phyloP scores from a whole-genome alignment of 805 yeast species.

The Metschnikowia baotianmanensis region DNA sequence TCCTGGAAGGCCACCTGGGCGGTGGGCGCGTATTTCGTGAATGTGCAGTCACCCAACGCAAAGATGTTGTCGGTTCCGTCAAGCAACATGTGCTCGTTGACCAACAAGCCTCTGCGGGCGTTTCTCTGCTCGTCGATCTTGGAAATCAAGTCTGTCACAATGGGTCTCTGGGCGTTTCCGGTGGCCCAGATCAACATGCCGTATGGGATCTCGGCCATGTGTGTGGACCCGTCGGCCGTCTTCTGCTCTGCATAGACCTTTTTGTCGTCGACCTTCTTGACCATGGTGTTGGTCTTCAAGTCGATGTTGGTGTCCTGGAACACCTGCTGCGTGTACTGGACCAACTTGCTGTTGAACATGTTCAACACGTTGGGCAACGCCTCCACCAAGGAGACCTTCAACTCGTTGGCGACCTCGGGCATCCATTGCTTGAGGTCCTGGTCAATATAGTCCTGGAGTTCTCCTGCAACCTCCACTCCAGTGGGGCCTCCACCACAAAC shows the following conservation, averaged over 20 bases:
- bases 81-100: conserved; percentile 72
- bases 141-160: conserved; percentile 63
- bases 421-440: conserved; percentile 88
- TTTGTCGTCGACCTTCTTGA: conserved; percentile 74
- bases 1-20: conserved; percentile 98
- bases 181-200: conserved; percentile 97
- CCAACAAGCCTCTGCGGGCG: conserved; percentile 86
- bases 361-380: conserved; percentile 86
- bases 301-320: conserved; percentile 66
- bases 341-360: conserved; percentile 66
- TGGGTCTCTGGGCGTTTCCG: conserved; percentile 86
- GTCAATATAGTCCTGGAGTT: conserved; percentile 88
- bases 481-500: conserved; percentile 99
- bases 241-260: conserved; percentile 69
- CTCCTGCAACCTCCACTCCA: conserved; percentile 97
- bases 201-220: conserved; percentile 67
- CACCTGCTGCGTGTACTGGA: conserved; percentile 76
- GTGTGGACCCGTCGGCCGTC: conserved; percentile 59
- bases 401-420: conserved; percentile 80
- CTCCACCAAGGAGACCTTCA: conserved; percentile 82
- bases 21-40: conserved; percentile 89
- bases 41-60: conserved; percentile 94
- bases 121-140: conserved; percentile 74
- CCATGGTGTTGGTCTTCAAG: conserved; percentile 82
- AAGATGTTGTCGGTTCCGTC: conserved; percentile 81